Percentiles rank a stretch among this genome's conserved stretches.
Evolutionary conservation across 768 basidiomycete species (phyloP).

Genomic region (Strobilomyces dryophilus): DNA sequence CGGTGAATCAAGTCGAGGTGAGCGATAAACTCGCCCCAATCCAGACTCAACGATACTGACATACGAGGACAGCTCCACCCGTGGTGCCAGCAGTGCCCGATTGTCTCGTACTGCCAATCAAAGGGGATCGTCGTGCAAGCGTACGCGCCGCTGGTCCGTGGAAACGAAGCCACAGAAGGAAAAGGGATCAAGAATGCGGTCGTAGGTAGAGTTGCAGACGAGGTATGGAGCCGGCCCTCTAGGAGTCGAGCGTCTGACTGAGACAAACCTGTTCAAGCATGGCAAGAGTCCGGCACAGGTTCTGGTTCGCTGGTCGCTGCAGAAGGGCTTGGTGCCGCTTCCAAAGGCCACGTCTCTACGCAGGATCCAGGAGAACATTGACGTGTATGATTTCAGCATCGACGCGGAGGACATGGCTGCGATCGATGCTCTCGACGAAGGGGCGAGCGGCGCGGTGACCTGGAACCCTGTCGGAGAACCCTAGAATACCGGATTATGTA

Average conservation of each 20-base stretch:
- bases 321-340: conserved; percentile 57
- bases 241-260: neutral
- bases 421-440: conserved; percentile 67
- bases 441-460: conserved; percentile 62
- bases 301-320: conserved; percentile 50
- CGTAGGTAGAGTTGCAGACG: conserved; percentile 48
- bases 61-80: conserved; percentile 56
- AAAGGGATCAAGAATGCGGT: conserved; percentile 44
- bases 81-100: conserved; percentile 72
- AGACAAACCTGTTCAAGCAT: conserved; percentile 21
- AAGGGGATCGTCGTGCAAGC: conserved; percentile 63
- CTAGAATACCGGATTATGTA: neutral
- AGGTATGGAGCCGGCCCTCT: conserved; percentile 35
- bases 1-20: conserved; percentile 29
- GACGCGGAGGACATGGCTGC: conserved; percentile 54
- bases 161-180: conserved; percentile 18
- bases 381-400: conserved; percentile 73
- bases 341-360: conserved; percentile 68
- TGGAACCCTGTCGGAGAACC: conserved; percentile 73
- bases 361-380: conserved; percentile 68
- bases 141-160: conserved; percentile 68
- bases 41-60: neutral
- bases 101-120: conserved; percentile 65
- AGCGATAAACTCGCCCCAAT: neutral
- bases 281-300: conserved; percentile 37